A percentile compares a stretch with the other conserved stretches of the same genome.
phyloP scores from a whole-genome alignment of 352 stramenopile species.

The Globisporangium ultimum region DNA sequence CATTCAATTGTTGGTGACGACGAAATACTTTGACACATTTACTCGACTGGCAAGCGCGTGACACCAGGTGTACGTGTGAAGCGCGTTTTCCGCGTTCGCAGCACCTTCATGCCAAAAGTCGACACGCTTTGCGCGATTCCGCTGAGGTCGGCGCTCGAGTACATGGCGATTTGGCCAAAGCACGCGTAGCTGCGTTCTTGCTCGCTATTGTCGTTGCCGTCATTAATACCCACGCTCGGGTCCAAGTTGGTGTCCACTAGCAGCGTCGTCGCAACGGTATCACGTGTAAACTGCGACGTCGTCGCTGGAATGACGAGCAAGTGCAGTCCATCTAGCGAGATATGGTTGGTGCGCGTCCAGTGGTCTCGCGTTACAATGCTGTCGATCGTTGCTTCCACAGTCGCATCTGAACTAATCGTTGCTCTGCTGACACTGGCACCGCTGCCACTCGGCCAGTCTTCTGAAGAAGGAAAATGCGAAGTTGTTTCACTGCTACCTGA shows the following conservation, averaged over 20 bases:
- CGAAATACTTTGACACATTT: neutral
- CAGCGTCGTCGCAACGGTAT: constrained; percentile 18
- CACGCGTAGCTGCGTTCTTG: constrained; percentile 10
- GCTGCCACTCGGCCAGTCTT: constrained; percentile 5
- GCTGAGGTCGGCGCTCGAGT: constrained; percentile 18
- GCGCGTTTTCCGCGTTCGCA: constrained; percentile 8
- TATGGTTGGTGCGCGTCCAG: constrained; percentile 13
- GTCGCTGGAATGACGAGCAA: constrained; percentile 14
- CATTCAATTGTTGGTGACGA: too few relatives aligned
- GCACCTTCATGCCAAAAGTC: constrained; percentile 2
- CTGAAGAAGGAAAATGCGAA: neutral
- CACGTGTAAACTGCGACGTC: constrained; percentile 21
- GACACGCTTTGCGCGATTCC: constrained; percentile 4
- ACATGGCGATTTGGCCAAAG: constrained; percentile 16
- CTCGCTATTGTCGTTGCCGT: neutral
- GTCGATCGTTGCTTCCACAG: constrained; percentile 1
- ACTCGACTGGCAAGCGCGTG: constrained; percentile 2
- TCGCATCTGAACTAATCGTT: neutral
- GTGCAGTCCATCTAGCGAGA: constrained; percentile 8
- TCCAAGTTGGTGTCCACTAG: constrained; percentile 6
- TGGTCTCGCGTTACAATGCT: constrained; percentile 12
- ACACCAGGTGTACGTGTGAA: constrained; percentile 8
- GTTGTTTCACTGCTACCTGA: too few relatives aligned
- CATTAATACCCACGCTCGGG: neutral
- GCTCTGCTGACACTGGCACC: neutral